Evolutionary conservation across 2,329 filamentous ascomycete genomes (phyloP).

Genomic region (Tolypocladium pustulatum): DNA sequence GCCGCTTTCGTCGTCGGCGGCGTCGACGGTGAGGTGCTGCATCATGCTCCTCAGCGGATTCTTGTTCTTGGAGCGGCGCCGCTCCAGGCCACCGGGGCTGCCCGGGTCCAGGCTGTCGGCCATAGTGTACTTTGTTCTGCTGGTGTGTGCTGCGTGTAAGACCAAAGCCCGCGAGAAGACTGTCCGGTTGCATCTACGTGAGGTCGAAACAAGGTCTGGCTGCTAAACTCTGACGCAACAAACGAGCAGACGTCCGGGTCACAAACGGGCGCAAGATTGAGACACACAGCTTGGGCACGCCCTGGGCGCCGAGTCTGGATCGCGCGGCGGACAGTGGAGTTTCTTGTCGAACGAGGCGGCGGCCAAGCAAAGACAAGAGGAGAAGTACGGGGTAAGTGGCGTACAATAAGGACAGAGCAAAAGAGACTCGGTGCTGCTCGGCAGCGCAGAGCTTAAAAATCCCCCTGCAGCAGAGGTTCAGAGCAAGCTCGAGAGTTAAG

Average conservation of each 20-base stretch:
- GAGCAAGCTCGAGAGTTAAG: background rate
- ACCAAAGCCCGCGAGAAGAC: background rate
- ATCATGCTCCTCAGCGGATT: constrained; percentile 26
- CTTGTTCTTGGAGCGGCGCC: constrained; percentile 22
- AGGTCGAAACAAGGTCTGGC: background rate
- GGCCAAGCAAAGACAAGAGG: background rate
- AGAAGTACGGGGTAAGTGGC: background rate
- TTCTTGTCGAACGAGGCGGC: background rate
- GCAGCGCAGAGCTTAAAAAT: background rate
- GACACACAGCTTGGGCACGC: background rate
- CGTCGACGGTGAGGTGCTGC: constrained; percentile 25
- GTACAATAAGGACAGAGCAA: background rate
- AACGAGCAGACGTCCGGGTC: background rate
- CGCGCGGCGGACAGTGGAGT: background rate
- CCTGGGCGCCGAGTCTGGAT: background rate
- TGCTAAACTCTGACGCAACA: background rate
- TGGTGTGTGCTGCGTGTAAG: background rate
- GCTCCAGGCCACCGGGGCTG: constrained; percentile 13
- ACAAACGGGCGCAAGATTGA: background rate
- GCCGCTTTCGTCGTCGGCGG: constrained; percentile 15
- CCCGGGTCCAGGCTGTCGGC: constrained; percentile 16
- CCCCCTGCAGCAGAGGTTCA: background rate
- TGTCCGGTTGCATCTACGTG: background rate
- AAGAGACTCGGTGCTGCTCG: background rate
- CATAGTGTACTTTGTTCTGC: constrained; percentile 9